Evolutionary conservation across 78 protist species (phyloP), one percentile per base, ranked within the genome.

Genomic region (Dictyostelium citrinum): DNA sequence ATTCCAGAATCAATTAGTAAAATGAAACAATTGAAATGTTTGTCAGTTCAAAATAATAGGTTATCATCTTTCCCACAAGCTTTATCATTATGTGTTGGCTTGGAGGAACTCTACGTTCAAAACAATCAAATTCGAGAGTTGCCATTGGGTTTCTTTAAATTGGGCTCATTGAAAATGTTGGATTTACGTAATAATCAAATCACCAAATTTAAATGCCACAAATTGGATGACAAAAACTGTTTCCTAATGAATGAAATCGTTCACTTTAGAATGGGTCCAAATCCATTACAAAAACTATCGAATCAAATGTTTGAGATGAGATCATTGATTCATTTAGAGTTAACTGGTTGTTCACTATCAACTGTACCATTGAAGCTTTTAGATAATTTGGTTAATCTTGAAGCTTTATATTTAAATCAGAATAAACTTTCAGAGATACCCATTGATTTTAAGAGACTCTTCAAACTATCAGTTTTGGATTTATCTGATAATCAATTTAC

Each of bases 51-150:
- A 31, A 43, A 31, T 10, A 88, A 88, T 46, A 43, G 61, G 4
- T 35, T 88, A 33, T 67, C 84, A 9, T 61, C 80, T 1, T 88
- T 88, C 81, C 93, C 93, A 10, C 84, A 78, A 35, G 93, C 93
- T 20, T 33, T 78, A 2, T 88, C 84, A 4, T 70, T 85, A 45
- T 76, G 80, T 84, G 70, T 31, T 29, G 81, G 71, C 5, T 79
- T 88, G 17, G 93, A 88, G 24, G 93, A 79, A 12, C 49, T 88
- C n/a, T 67, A 88, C 10, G 79, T 88, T 7, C 39, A 76, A n/a
- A 67, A 78, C 39, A 88, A 88, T 46, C 60, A 88, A 2, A 88
- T 88, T 49, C 67, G 84, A 31, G 85, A 88, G 8, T 46, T 88
- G 8, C 85, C 93, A 45, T 82, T 88, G 14, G 85, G 85, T 4